A percentile compares a stretch with the other conserved stretches of the same genome.
Conservation (phyloP, 2,329 filamentous ascomycete genomes). For the Penicillium sp. region DNA sequence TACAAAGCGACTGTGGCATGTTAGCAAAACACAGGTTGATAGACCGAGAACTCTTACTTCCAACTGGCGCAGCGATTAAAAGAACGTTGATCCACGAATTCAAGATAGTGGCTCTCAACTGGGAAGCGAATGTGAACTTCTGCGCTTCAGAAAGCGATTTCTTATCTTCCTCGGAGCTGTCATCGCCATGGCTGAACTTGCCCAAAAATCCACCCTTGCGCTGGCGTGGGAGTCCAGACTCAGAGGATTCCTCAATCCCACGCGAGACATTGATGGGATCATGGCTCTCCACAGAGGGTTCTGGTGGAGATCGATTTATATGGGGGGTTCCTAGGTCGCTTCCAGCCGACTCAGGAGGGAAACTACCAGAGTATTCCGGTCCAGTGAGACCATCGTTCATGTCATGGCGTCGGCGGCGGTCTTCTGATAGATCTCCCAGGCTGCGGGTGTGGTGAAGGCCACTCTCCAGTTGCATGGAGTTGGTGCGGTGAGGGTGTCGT, state of each 20-base stretch:
- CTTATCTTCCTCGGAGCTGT: constrained; percentile 14
- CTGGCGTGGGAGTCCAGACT: constrained; percentile 25
- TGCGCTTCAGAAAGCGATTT: constrained; percentile 25
- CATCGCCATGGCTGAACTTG: constrained; percentile 14
- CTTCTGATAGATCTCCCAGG: constrained; percentile 26
- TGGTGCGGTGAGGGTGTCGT: constrained; percentile 22
- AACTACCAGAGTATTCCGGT: constrained; percentile 27
- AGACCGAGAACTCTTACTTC: constrained; percentile 48
- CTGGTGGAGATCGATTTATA: constrained; percentile 7
- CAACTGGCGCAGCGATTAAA: constrained; percentile 74
- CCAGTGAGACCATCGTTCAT: constrained; percentile 27
- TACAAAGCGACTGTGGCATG: constrained; percentile 61
- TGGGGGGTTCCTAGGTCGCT: constrained; percentile 20
- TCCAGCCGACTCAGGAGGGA: constrained; percentile 26
- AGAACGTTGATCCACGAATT: constrained; percentile 86
- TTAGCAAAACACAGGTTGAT: not conserved
- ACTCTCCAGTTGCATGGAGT: constrained; percentile 34
- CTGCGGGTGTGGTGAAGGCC: constrained; percentile 23
- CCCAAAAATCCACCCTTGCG: constrained; percentile 24
- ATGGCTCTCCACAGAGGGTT: constrained; percentile 30
- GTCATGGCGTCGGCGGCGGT: constrained; percentile 25
- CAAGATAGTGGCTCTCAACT: constrained; percentile 68
- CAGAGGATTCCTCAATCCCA: constrained; percentile 15
- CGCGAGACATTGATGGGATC: constrained; percentile 34
- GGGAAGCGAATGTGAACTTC: constrained; percentile 40